A percentile compares a stretch with the other conserved stretches of the same genome.
Conservation (phyloP, 1,139 yeast genomes). For the Candida pseudocylindracea region DNA sequence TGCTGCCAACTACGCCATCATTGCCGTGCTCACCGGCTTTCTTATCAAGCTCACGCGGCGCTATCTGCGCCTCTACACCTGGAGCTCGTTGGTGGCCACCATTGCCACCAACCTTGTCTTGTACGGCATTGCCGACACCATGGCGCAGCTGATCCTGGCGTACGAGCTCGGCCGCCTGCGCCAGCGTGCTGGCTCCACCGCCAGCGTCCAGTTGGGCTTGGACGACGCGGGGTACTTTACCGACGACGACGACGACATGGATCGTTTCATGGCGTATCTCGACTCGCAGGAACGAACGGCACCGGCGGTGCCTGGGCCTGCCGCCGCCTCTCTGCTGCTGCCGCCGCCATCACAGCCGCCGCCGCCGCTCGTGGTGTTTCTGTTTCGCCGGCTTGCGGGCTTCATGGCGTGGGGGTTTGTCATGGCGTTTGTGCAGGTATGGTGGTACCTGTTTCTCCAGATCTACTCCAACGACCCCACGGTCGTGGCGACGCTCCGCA, state of each 20-base stretch:
- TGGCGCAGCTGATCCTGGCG: constrained; percentile 53
- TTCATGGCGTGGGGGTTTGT: constrained; percentile 78
- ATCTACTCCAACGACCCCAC: constrained; percentile 68
- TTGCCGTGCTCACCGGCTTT: constrained; percentile 22
- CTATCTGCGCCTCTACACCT: constrained; percentile 42
- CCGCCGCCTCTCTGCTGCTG: not conserved
- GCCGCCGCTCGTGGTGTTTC: constrained; percentile 20
- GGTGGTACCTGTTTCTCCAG: constrained; percentile 76
- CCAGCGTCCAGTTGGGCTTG: constrained; percentile 5
- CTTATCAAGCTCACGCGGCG: constrained; percentile 28
- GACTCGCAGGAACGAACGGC: constrained; percentile 7
- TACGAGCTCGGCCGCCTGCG: constrained; percentile 5
- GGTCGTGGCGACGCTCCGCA: constrained; percentile 58
- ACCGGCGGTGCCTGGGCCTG: constrained; percentile 2
- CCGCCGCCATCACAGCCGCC: constrained; percentile 3
- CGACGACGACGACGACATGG: constrained; percentile 11
- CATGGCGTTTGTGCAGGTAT: constrained; percentile 65
- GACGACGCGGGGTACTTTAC: constrained; percentile 1
- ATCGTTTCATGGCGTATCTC: constrained; percentile 15
- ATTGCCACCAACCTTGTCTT: constrained; percentile 64
- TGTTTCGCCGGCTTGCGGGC: constrained; percentile 51
- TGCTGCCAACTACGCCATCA: constrained; percentile 26
- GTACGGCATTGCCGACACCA: constrained; percentile 72
- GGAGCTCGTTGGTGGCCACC: constrained; percentile 51
- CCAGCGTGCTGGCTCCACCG: constrained; percentile 1